phyloP scores from a whole-genome alignment of 805 yeast genomes.

The Ogataea sp. region DNA sequence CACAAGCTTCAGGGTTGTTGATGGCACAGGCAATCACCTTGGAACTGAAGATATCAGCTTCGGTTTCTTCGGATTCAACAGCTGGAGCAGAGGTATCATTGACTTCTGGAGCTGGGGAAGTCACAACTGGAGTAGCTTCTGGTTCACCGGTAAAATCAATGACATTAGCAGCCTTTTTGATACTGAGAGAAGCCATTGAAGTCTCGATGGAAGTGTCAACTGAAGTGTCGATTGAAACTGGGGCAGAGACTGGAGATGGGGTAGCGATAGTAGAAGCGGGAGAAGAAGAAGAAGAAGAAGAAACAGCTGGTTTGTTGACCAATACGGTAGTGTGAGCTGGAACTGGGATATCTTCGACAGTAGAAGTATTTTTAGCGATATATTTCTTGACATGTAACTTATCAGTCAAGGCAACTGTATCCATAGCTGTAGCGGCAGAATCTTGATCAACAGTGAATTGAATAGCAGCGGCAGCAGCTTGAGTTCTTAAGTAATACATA shows the following conservation, averaged over 20 bases:
- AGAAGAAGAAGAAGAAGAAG: slow-evolving; percentile 37
- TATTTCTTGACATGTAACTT: slow-evolving; percentile 27
- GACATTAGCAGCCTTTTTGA: slow-evolving; percentile 2
- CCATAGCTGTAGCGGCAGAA: slow-evolving; percentile 22
- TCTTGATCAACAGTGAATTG: slow-evolving; percentile 76
- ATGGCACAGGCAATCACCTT: slow-evolving; percentile 96
- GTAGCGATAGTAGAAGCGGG: slow-evolving; percentile 39
- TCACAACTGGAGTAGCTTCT: slow-evolving; percentile 3
- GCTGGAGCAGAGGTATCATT: slow-evolving; percentile 9
- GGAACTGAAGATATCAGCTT: slow-evolving; percentile 81
- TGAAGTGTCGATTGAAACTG: slow-evolving; percentile 29
- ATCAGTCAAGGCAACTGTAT: slow-evolving; percentile 19
- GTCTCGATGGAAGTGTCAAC: slow-evolving; percentile 22
- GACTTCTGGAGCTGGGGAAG: slow-evolving; percentile 3
- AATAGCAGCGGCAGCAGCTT: slow-evolving; percentile 96
- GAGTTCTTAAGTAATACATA: slow-evolving; percentile 96
- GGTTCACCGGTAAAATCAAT: slow-evolving; percentile 4
- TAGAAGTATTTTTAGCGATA: slow-evolving; percentile 20
- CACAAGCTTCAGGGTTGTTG: slow-evolving; percentile 94
- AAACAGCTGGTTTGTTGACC: slow-evolving; percentile 16
- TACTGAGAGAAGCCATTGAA: slow-evolving; percentile 1
- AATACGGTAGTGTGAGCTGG: too few relatives aligned
- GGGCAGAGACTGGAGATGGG: slow-evolving; percentile 19
- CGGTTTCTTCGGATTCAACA: slow-evolving; percentile 30
- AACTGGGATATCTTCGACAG: slow-evolving; percentile 22